Conservation (phyloP, 768 basidiomycete genomes). For the Panus rudis region DNA sequence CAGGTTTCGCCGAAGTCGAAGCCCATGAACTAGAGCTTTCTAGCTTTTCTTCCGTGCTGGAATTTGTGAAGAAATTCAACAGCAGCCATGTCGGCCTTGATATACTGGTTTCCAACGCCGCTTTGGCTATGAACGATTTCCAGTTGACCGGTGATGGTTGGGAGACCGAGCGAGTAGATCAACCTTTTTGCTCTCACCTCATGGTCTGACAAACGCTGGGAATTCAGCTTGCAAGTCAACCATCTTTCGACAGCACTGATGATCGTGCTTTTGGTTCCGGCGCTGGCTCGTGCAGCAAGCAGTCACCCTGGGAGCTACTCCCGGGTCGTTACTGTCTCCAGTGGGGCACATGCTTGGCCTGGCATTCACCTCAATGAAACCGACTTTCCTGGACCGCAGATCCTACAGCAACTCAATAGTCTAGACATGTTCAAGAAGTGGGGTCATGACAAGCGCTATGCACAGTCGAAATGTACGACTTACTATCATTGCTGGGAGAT, state of each 20-base stretch:
- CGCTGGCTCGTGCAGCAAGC: conserved; percentile 33
- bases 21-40: conserved; percentile 20
- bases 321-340: neutral
- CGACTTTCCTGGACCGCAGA: neutral
- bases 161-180: conserved; percentile 19
- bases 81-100: conserved; percentile 19
- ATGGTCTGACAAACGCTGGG: neutral
- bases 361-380: too few relatives aligned
- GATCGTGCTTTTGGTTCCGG: conserved; percentile 35
- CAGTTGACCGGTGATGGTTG: conserved; percentile 23
- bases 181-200: neutral
- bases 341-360: too few relatives aligned
- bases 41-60: conserved; percentile 17
- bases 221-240: conserved; percentile 40
- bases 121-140: conserved; percentile 13
- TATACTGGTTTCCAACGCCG: conserved; percentile 23
- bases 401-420: neutral
- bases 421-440: neutral
- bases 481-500: too few relatives aligned
- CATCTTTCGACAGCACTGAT: conserved; percentile 34
- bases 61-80: conserved; percentile 17
- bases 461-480: neutral
- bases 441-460: neutral
- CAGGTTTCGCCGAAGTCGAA: conserved; percentile 9
- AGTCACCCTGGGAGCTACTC: neutral